Evolutionary conservation across 345 rosid genomes (phyloP).

Genomic region (Hevea brasiliensis): DNA sequence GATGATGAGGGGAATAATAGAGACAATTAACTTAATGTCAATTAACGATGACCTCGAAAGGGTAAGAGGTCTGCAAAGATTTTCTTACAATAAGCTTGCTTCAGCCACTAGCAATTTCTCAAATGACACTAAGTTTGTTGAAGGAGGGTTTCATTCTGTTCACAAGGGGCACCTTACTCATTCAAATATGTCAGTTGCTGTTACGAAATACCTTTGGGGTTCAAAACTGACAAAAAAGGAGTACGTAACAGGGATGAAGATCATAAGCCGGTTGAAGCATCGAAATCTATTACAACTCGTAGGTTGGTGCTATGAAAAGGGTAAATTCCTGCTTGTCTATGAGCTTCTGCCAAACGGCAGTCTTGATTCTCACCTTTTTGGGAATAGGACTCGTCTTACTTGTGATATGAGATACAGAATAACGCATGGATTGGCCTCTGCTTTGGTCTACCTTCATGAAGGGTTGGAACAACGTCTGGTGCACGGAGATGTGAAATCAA

Average conservation of each 20-base stretch:
- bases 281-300: background rate
- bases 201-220: background rate
- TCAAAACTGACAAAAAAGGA: constrained; percentile 1
- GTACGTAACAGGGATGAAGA: background rate
- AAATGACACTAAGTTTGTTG: background rate
- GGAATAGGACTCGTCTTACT: background rate
- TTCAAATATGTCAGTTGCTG: background rate
- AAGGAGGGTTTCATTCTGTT: background rate
- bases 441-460: background rate
- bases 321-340: background rate
- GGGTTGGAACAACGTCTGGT: background rate
- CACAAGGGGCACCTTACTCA: background rate
- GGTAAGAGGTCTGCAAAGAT: background rate
- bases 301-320: constrained; percentile 2
- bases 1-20: no score
- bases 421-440: constrained; percentile 5
- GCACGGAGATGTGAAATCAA: constrained; percentile 6
- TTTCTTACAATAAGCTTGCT: background rate
- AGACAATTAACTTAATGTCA: background rate
- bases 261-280: background rate
- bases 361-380: constrained; percentile 9
- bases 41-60: background rate
- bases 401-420: background rate
- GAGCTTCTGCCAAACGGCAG: background rate
- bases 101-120: constrained; percentile 4